phyloP scores from a whole-genome alignment of 768 basidiomycete species.

The Podaxis rugospora region DNA sequence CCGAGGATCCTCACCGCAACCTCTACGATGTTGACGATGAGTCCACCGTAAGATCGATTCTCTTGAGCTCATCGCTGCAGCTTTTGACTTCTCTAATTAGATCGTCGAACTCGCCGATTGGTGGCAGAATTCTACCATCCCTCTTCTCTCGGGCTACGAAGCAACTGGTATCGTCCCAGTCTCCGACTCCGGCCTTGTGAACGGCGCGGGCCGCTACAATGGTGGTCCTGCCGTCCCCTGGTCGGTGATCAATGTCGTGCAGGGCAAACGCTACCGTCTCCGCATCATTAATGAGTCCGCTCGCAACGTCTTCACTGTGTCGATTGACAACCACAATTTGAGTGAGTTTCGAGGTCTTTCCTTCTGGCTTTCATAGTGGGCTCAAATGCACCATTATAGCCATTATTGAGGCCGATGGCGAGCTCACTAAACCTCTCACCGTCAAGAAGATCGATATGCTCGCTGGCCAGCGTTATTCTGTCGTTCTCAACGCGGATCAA shows the following conservation, averaged over 20 bases:
- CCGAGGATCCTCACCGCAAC: conserved; percentile 21
- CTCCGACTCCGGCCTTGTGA: conserved; percentile 39
- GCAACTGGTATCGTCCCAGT: conserved; percentile 25
- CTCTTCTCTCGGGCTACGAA: conserved; percentile 24
- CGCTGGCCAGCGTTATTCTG: conserved; percentile 48
- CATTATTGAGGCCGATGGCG: conserved; percentile 39
- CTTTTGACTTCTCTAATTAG: conserved; percentile 19
- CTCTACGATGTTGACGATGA: conserved; percentile 14
- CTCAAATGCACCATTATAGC: conserved; percentile 7
- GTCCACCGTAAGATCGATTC: not conserved
- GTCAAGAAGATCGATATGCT: conserved; percentile 38
- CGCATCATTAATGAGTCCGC: conserved; percentile 49
- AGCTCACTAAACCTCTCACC: conserved; percentile 22
- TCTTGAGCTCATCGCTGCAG: conserved; percentile 11
- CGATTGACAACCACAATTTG: conserved; percentile 28
- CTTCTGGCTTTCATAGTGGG: not conserved
- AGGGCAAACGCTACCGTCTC: conserved; percentile 47
- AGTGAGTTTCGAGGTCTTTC: conserved; percentile 15
- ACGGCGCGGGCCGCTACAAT: conserved; percentile 38
- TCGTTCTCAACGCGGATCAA: conserved; percentile 36
- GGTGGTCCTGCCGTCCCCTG: conserved; percentile 36
- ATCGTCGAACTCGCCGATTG: conserved; percentile 33
- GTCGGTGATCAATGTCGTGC: conserved; percentile 35
- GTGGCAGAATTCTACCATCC: conserved; percentile 29
- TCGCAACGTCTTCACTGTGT: conserved; percentile 34